These are phyloP conservation scores for Lolium perenne DNA, from an alignment of 176 grass and related monocot species.

Conservation along the genomic window DNA sequence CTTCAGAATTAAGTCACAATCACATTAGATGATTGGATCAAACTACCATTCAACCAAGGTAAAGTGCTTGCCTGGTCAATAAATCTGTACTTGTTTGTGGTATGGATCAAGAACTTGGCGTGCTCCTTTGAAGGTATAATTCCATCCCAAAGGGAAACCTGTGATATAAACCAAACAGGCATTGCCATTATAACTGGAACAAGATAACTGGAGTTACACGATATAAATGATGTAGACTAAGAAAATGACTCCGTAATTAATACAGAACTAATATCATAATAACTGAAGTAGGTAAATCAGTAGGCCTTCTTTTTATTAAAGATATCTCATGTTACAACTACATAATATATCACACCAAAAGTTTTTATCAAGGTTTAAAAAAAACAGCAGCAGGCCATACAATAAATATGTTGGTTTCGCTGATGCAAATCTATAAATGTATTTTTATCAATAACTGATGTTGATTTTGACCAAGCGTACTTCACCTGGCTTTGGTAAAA, in stretches of 20 bases:
- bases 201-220: background rate
- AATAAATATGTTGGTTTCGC: background rate
- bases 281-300: background rate
- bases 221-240: background rate
- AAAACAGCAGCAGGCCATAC: background rate
- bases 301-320: background rate
- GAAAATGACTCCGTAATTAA: background rate
- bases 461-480: background rate
- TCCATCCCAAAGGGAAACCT: constrained; percentile 99
- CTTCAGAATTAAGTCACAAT: background rate
- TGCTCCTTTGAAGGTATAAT: constrained; percentile 95
- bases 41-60: constrained; percentile 21
- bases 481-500: background rate
- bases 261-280: background rate
- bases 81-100: constrained; percentile 99
- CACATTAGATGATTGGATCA: background rate
- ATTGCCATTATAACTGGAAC: background rate
- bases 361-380: background rate
- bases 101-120: constrained; percentile 89
- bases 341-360: background rate
- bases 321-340: background rate
- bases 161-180: constrained; percentile 25
- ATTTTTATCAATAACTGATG: background rate
- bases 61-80: constrained; percentile 81
- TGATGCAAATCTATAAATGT: background rate